Percentiles rank a stretch among this genome's conserved stretches.
These are phyloP conservation scores for Inonotus obliquus DNA, from an alignment of 1,284 basidiomycete genomes.

Conservation along the genomic window DNA sequence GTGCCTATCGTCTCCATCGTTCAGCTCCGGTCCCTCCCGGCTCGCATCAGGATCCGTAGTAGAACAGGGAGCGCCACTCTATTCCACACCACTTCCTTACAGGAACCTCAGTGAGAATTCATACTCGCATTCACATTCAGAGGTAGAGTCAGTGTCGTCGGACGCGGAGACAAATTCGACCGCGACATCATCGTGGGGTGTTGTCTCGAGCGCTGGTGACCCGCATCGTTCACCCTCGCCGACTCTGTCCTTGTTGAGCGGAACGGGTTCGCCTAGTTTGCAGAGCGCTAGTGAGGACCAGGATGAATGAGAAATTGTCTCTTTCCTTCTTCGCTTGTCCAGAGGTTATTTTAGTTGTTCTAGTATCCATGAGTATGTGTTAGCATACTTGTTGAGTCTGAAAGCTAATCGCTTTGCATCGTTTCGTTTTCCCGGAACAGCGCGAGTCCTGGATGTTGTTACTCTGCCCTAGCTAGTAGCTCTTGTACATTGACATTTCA, in stretches of 20 bases:
- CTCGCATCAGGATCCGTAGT: not conserved
- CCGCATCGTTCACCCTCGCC: not conserved
- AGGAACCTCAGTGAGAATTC: not conserved
- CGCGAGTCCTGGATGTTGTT: no score
- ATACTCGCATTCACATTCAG: not conserved
- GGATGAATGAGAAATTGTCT: not conserved
- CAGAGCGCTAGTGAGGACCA: conserved; percentile 5
- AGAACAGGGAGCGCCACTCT: not conserved
- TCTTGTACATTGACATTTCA: no score
- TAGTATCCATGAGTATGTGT: no score
- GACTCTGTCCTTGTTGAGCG: not conserved
- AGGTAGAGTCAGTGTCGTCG: not conserved
- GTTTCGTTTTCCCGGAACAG: no score
- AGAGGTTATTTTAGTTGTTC: no score
- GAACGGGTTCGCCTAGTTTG: conserved; percentile 1
- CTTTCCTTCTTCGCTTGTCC: no score
- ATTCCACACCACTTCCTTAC: not conserved
- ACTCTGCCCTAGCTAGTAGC: no score
- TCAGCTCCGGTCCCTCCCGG: not conserved
- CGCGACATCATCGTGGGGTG: conserved; percentile 3
- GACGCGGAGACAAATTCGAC: not conserved
- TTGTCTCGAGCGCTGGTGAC: not conserved
- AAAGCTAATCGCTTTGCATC: no score
- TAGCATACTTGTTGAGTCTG: no score
- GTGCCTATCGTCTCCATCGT: not conserved